phyloP scores from a whole-genome alignment of 202 grass and related monocot genomes.

The Miscanthus sacchariflorus region DNA sequence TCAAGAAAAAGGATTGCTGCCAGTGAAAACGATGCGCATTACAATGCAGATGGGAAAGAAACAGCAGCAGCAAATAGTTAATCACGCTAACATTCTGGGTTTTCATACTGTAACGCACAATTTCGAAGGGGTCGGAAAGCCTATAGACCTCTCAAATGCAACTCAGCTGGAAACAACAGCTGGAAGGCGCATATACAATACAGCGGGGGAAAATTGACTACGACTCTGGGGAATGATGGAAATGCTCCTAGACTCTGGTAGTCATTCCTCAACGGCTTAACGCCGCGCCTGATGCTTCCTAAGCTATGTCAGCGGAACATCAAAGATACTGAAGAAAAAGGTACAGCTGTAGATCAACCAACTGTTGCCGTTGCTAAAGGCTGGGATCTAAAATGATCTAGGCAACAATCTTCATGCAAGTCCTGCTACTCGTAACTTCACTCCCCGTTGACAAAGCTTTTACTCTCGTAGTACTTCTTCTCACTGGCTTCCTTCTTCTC shows the following conservation, averaged over 20 bases:
- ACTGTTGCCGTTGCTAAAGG: slow-evolving; percentile 15
- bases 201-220: not conserved
- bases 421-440: slow-evolving; percentile 32
- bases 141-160: slow-evolving; percentile 27
- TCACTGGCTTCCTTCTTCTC: slow-evolving; percentile 99
- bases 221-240: not conserved
- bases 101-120: slow-evolving; percentile 23
- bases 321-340: not conserved
- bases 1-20: slow-evolving; percentile 32
- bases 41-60: not conserved
- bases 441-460: slow-evolving; percentile 76
- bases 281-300: slow-evolving; percentile 34
- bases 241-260: slow-evolving; percentile 28
- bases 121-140: not conserved
- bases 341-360: slow-evolving; percentile 27
- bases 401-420: slow-evolving; percentile 18
- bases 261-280: slow-evolving; percentile 14
- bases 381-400: slow-evolving; percentile 7
- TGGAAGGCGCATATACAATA: not conserved
- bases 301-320: slow-evolving; percentile 46
- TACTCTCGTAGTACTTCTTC: slow-evolving; percentile 87
- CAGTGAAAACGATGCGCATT: slow-evolving; percentile 2
- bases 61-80: slow-evolving; percentile 1
- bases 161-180: slow-evolving; percentile 21
- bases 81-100: not conserved